Base-by-base conservation (phyloP, 1,284 basidiomycete genomes). In the Sanguinoderma infundibulare region DNA sequence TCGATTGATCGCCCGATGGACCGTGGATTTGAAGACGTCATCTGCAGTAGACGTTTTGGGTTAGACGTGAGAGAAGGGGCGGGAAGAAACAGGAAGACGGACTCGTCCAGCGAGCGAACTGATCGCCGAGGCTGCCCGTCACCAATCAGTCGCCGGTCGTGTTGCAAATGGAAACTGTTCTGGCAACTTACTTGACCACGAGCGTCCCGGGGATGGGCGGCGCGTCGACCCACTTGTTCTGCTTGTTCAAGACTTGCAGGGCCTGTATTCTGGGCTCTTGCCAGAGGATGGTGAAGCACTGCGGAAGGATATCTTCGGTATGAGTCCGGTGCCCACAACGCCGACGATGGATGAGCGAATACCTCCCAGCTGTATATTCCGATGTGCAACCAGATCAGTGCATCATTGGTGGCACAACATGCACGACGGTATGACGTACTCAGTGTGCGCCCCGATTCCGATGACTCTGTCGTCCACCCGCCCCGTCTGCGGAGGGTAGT, bases 91-190 rank as follows among this genome's bases (percentile, higher is more conserved):
- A 14, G 20, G n/a, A 32, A 12, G 20, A 12, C 87, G 67, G 67
- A 95, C 93, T 96, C 24, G 94, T 94, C 92, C 93, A 94, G 30
- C 92, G 79, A 15, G 92, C 88, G 64, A 96, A 84, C 70, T 95
- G 92, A 73, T 96, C 94, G 20, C 91, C 94, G 36, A 96, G 80
- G 76, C 91, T 93, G 38, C 28, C 10, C n/a, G n/a, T n/a, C 6
- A 53, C 5, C 14, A 14, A 42, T 47, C 35, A 42, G 52, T 53
- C 35, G 35, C n/a, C 1, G 12, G 7, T 34, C 5, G 24, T 9
- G 28, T n/a, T n/a, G n/a, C n/a, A 30, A 10, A 4, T 10, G 28
- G 17, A 10, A 34, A 2, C 22, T 12, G 15, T 9, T 22, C 9
- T 12, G 32, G n/a, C 7, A 2, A 22, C 55, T 38, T 17, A 47